Evolutionary conservation across 345 rosid species (phyloP).

Genomic region (Noccaea bulbosa): DNA sequence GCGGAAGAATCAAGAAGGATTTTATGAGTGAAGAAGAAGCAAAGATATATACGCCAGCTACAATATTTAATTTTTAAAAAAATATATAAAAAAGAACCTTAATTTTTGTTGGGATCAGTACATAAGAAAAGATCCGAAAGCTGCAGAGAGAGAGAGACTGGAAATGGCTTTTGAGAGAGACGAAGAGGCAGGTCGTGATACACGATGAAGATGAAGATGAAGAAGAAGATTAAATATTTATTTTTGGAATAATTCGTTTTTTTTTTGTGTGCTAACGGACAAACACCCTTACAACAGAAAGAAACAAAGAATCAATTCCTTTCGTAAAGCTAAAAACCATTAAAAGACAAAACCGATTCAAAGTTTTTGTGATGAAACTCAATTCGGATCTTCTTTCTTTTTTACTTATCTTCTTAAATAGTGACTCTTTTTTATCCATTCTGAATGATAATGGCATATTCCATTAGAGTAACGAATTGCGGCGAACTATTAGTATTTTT

Average conservation of each 20-base stretch:
- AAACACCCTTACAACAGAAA: constrained; percentile 22
- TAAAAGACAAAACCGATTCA: not conserved
- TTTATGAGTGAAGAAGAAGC: not conserved
- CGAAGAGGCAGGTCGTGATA: constrained; percentile 39
- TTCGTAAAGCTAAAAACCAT: constrained; percentile 7
- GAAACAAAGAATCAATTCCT: constrained; percentile 9
- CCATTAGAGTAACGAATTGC: too few relatives aligned
- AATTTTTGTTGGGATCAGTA: constrained; percentile 16
- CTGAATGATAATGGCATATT: too few relatives aligned
- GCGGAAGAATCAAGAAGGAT: not conserved
- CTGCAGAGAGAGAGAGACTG: constrained; percentile 7
- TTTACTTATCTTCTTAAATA: not conserved
- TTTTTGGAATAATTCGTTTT: not conserved
- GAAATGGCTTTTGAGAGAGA: constrained; percentile 35
- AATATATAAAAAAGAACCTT: constrained; percentile 25
- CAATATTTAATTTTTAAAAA: not conserved
- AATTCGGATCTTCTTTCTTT: constrained; percentile 34
- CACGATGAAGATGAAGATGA: constrained; percentile 15
- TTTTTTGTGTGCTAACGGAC: constrained; percentile 9
- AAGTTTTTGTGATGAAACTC: constrained; percentile 25
- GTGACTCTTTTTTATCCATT: not conserved
- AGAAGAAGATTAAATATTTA: not conserved
- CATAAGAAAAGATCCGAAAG: constrained; percentile 25
- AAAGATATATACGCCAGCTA: constrained; percentile 11
- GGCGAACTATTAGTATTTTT: too few relatives aligned